phyloP scores from a whole-genome alignment of 108 stramenopile species.

The Cylindrotheca closterium region DNA sequence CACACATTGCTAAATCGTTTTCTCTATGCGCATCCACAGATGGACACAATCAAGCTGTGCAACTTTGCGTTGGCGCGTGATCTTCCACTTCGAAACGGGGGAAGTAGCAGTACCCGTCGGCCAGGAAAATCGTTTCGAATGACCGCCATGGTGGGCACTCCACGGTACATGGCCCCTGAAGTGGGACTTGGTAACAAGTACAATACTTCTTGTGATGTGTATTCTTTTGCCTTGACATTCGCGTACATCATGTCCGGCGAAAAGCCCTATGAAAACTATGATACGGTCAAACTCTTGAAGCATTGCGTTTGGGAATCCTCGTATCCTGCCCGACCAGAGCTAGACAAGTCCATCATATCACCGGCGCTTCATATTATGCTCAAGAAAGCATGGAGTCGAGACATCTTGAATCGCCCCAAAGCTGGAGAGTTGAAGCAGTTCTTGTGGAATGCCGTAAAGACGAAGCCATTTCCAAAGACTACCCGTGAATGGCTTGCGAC shows the following conservation, averaged over 20 bases:
- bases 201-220: constrained; percentile 43
- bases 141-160: constrained; percentile 32
- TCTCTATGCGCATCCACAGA: background rate
- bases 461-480: background rate
- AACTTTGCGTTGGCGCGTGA: constrained; percentile 28
- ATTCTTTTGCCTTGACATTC: constrained; percentile 62
- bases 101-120: background rate
- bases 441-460: background rate
- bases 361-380: background rate
- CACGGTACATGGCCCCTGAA: constrained; percentile 57
- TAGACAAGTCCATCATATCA: background rate
- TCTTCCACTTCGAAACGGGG: background rate
- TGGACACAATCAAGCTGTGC: constrained; percentile 17
- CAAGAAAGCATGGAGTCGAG: background rate
- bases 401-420: background rate
- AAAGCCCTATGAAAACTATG: constrained; percentile 29
- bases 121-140: background rate
- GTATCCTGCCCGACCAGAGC: background rate
- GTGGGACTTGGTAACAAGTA: constrained; percentile 11
- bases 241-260: constrained; percentile 62
- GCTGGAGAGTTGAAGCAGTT: background rate
- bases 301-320: background rate
- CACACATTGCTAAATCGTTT: no score
- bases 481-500: background rate
- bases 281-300: background rate